phyloP scores from a whole-genome alignment of 1,139 yeast species.

The Diutina rugosa region DNA sequence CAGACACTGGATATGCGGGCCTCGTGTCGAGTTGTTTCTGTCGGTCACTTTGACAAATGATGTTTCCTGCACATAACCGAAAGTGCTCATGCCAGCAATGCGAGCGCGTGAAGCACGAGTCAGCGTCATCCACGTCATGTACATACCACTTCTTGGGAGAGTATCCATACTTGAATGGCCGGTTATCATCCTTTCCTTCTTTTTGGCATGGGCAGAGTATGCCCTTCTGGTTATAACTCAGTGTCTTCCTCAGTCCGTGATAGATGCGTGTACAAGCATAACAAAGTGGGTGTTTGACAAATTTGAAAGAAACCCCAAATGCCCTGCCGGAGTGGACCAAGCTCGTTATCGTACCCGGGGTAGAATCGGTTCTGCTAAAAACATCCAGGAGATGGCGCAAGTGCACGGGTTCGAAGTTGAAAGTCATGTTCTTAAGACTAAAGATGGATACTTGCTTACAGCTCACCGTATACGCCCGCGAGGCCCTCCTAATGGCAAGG shows the following conservation, averaged over 20 bases:
- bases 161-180: conserved; percentile 22
- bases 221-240: conserved; percentile 20
- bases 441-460: conserved; percentile 27
- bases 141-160: conserved; percentile 27
- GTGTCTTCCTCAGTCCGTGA: conserved; percentile 20
- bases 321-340: neutral
- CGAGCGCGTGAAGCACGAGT: neutral
- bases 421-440: conserved; percentile 24
- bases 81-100: neutral
- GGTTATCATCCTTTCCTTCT: conserved; percentile 18
- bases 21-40: neutral
- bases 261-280: conserved; percentile 6
- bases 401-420: conserved; percentile 29
- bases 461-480: conserved; percentile 14
- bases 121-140: conserved; percentile 11
- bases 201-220: conserved; percentile 30
- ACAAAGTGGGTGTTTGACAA: neutral
- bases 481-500: conserved; percentile 19
- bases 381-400: conserved; percentile 19
- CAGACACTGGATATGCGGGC: neutral
- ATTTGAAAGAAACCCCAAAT: neutral
- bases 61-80: neutral
- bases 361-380: neutral
- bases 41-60: neutral
- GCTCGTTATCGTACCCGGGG: neutral